These are phyloP conservation scores for Leccinum uliginosum DNA, from an alignment of 768 basidiomycete genomes.

Conservation along the genomic window DNA sequence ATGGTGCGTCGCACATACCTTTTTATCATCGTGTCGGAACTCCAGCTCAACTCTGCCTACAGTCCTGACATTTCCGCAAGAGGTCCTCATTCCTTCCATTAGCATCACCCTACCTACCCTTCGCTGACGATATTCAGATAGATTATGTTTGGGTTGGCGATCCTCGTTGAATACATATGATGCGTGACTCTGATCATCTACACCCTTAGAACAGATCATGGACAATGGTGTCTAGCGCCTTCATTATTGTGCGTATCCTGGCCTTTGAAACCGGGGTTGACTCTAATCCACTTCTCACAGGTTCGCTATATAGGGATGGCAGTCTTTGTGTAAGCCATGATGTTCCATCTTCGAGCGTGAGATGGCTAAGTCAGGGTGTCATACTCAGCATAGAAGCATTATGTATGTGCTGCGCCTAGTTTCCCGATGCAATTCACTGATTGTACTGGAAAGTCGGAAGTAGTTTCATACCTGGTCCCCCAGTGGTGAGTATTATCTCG, in stretches of 20 bases:
- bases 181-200: background rate
- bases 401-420: background rate
- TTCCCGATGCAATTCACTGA: background rate
- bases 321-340: conserved; percentile 8
- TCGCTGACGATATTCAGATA: conserved; percentile 12
- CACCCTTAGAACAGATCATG: conserved; percentile 14
- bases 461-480: conserved; percentile 17
- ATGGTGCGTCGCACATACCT: conserved; percentile 8
- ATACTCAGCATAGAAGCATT: conserved; percentile 4
- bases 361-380: background rate
- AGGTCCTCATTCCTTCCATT: conserved; percentile 8
- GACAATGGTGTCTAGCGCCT: conserved; percentile 11
- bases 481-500: conserved; percentile 1
- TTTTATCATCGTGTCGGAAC: background rate
- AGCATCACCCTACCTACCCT: background rate
- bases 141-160: conserved; percentile 19
- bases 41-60: background rate
- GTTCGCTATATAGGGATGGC: conserved; percentile 16
- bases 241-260: conserved; percentile 14
- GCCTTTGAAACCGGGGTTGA: background rate
- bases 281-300: conserved; percentile 5
- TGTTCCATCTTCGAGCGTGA: background rate
- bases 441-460: conserved; percentile 7
- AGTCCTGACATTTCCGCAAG: conserved; percentile 17
- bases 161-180: background rate